Base-by-base conservation (phyloP, 148 eudicot genomes). In the Oxyria digyna region DNA sequence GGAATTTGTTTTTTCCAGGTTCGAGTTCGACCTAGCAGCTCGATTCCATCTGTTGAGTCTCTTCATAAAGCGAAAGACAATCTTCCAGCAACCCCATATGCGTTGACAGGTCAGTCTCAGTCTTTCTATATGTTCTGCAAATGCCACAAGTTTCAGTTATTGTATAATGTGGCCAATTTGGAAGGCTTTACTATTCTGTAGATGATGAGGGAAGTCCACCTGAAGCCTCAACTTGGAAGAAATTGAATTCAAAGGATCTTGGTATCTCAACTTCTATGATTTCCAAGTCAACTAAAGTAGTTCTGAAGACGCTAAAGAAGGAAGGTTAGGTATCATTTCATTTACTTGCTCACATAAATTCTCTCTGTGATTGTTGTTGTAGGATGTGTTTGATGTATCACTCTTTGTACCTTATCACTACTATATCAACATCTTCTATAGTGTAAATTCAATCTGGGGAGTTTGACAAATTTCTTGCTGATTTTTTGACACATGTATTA, bases 251-350 rank as follows among this genome's bases (percentile, higher is more conserved):
- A 1, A 80, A 80, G 68, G 89, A 87, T 43, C 91, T 92, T 67
- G 98, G 96, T 32, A 80, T 92, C 46, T 76, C 78, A 37, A 76
- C 72, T 37, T 85, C 91, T 20, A 74, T 71, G 76, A 87, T 92
- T 74, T 62, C 94, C 6, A 80, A 69, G 50, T 79, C 93, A 59
- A 79, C 91, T 0, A 83, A 80, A 74, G 40, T 76, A 10, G 91
- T 92, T 68, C 84, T 92, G 21, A 83, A 84, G 79, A 80, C 78
- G 38, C 21, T 63, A 4, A 63, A 63, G 67, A 32, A 31, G 67
- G 24, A 63, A 63, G 67, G 67, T 63, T 32, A 54, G 62, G 62
- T 54, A 54, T 54, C 62, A 54, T 54, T 42, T 63, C 62, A 23
- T 24, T 21, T 23, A 24, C 32, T 20, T 23, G 31, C 26, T 21